Percentiles rank a stretch among this genome's conserved stretches.
These are phyloP conservation scores for Claviceps cyperi DNA, from an alignment of 2,329 filamentous ascomycete species.

Conservation along the genomic window DNA sequence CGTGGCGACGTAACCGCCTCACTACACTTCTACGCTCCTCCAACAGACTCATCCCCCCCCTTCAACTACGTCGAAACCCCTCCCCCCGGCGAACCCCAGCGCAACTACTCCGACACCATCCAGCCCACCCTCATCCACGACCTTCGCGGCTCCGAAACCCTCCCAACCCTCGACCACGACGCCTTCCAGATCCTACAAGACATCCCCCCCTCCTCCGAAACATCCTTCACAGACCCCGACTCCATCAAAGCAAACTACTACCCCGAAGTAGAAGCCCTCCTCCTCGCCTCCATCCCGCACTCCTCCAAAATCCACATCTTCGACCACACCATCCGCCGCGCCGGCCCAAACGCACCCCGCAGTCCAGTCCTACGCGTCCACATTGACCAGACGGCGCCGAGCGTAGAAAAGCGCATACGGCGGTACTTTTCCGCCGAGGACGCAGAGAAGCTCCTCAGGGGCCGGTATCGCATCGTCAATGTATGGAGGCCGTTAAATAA, in stretches of 20 bases:
- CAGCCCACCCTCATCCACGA: constrained; percentile 51
- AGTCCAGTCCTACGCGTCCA: constrained; percentile 31
- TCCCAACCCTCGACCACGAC: constrained; percentile 18
- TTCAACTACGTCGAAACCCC: constrained; percentile 54
- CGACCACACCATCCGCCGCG: constrained; percentile 41
- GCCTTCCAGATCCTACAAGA: constrained; percentile 23
- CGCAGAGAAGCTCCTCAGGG: constrained; percentile 26
- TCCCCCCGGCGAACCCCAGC: constrained; percentile 43
- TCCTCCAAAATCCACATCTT: constrained; percentile 43
- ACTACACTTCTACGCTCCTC: constrained; percentile 52
- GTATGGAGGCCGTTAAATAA: constrained; percentile 36
- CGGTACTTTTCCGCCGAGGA: constrained; percentile 25
- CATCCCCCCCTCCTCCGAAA: constrained; percentile 15
- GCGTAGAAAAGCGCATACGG: constrained; percentile 26
- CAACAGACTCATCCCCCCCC: constrained; percentile 42
- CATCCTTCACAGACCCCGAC: constrained; percentile 36
- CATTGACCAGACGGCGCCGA: constrained; percentile 41
- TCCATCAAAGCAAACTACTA: constrained; percentile 53
- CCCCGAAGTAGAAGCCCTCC: constrained; percentile 51
- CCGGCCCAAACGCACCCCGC: constrained; percentile 32
- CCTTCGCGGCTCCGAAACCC: constrained; percentile 51
- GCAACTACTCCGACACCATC: constrained; percentile 43
- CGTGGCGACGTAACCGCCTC: constrained; percentile 46
- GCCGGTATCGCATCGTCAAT: constrained; percentile 38
- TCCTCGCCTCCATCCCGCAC: constrained; percentile 17